Percentiles rank a stretch among this genome's conserved stretches.
These are phyloP conservation scores for Pittosporum tobira DNA, from an alignment of 129 eudicot species.

Conservation along the genomic window DNA sequence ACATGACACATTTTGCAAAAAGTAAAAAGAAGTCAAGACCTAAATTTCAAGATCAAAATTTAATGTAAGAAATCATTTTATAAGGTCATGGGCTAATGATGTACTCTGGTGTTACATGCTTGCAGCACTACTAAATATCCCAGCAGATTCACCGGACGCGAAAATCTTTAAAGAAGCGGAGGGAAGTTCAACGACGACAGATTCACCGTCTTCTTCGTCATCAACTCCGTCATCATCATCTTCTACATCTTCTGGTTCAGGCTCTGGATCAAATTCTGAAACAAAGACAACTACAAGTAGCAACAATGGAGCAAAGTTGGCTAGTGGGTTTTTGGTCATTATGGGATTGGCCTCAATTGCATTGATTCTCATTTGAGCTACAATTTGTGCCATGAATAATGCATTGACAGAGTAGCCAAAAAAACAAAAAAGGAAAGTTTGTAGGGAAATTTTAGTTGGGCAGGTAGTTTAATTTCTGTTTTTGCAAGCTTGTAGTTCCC, in stretches of 20 bases:
- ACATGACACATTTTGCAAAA: no score
- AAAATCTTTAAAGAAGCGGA: conserved; percentile 28
- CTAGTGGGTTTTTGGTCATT: neutral
- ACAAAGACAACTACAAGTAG: conserved; percentile 18
- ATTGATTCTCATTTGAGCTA: conserved; percentile 11
- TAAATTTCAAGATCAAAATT: no score
- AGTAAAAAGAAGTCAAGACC: no score
- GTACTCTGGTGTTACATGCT: neutral
- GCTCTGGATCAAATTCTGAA: conserved; percentile 7
- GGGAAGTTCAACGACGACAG: conserved; percentile 18
- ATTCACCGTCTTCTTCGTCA: conserved; percentile 15
- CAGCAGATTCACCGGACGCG: conserved; percentile 41
- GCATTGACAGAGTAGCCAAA: neutral
- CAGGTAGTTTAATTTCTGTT: neutral
- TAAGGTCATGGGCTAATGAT: neutral
- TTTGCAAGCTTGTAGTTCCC: conserved; percentile 9
- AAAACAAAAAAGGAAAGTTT: neutral
- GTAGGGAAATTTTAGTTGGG: neutral
- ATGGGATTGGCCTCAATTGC: conserved; percentile 8
- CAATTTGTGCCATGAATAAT: neutral
- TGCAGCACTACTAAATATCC: conserved; percentile 35
- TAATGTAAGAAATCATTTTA: no score
- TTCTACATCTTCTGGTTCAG: conserved; percentile 15
- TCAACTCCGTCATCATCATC: conserved; percentile 12
- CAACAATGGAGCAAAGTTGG: conserved; percentile 11